Conservation (phyloP, 768 basidiomycete species). For the Lentinula sp. region DNA sequence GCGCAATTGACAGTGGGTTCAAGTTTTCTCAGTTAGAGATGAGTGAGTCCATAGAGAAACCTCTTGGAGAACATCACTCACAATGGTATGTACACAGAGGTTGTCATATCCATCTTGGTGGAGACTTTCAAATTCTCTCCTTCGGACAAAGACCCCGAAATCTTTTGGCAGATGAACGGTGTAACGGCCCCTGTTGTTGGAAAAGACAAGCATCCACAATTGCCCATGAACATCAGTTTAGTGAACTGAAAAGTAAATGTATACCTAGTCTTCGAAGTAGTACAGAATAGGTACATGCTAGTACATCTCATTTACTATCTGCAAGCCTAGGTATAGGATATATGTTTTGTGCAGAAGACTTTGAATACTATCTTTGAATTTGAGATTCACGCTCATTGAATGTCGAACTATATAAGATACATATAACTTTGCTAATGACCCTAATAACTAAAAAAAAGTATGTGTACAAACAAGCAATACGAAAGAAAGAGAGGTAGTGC, state of each 20-base stretch:
- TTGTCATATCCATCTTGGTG: not conserved
- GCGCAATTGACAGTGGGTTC: not conserved
- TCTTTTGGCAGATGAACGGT: conserved; percentile 1
- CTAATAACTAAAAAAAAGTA: no score
- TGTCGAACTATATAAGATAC: no score
- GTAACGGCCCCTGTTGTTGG: conserved; percentile 1
- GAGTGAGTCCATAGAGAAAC: not conserved
- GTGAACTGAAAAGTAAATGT: not conserved
- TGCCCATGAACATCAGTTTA: not conserved
- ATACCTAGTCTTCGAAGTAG: no score
- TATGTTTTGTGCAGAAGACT: no score
- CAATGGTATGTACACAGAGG: not conserved
- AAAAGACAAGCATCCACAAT: not conserved
- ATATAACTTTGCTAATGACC: no score
- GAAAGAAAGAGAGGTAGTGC: not conserved
- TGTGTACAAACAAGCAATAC: no score
- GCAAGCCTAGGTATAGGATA: no score
- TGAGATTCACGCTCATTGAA: no score
- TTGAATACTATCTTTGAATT: no score
- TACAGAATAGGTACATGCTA: no score
- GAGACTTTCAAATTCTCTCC: not conserved
- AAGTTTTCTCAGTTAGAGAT: conserved; percentile 4
- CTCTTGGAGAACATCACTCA: not conserved
- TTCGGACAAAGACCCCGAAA: not conserved
- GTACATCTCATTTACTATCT: no score